A percentile compares a stretch with the other conserved stretches of the same genome.
phyloP scores from a whole-genome alignment of 139 green algal genomes.

The Raphidocelis subcapitata region DNA sequence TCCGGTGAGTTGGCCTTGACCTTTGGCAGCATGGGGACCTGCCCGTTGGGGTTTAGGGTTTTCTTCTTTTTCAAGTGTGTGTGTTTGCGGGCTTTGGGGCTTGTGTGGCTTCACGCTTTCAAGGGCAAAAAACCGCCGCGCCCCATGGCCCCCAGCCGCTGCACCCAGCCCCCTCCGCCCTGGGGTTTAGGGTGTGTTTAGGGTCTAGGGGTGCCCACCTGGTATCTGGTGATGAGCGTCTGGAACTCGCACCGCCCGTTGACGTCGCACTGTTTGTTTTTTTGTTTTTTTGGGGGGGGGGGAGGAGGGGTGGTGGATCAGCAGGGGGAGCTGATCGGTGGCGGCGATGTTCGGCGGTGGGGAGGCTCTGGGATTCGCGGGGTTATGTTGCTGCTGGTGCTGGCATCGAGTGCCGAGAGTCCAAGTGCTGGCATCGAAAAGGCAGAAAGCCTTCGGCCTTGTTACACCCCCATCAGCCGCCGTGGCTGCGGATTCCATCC shows the following conservation, averaged over 20 bases:
- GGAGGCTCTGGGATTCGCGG: too few species aligned
- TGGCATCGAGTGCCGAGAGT: too few species aligned
- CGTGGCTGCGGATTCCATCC: too few species aligned
- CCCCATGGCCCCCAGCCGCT: neutral
- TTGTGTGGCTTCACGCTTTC: neutral
- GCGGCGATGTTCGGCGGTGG: too few species aligned
- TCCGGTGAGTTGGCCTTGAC: slow-evolving; percentile 22
- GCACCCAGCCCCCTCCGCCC: neutral
- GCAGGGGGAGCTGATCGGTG: too few species aligned
- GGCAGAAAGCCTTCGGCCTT: too few species aligned
- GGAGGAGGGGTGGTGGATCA: too few species aligned
- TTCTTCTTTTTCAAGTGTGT: too few species aligned
- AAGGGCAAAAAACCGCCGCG: neutral
- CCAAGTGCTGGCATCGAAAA: too few species aligned
- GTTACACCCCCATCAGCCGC: too few species aligned
- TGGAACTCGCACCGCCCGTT: slow-evolving; percentile 55
- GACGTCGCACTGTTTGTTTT: slow-evolving; percentile 48
- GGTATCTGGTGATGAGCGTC: slow-evolving; percentile 42
- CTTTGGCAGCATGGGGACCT: slow-evolving; percentile 34
- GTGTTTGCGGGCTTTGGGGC: slow-evolving; percentile 1
- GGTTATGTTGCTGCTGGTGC: too few species aligned
- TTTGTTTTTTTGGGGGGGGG: too few species aligned
- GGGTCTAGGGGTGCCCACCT: slow-evolving; percentile 7
- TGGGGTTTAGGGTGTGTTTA: neutral
- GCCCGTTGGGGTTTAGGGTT: neutral